Conservation (phyloP, 2,329 filamentous ascomycete species). For the Fusarium ramigenum region DNA sequence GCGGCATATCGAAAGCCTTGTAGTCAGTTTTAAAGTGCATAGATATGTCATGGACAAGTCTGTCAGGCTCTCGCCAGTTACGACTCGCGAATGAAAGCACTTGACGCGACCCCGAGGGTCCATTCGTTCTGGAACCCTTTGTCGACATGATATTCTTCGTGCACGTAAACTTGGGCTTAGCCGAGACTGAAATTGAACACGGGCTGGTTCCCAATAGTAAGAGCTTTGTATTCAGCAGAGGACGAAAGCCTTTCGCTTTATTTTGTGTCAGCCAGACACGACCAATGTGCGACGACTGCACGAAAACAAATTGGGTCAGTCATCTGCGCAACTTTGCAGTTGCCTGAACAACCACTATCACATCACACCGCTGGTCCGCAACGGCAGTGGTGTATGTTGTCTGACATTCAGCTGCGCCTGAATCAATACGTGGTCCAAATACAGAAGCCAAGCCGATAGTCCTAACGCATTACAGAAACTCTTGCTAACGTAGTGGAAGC, state of each 20-base stretch:
- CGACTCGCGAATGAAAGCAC: background rate
- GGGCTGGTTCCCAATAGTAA: rapidly evolving
- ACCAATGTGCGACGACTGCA: background rate
- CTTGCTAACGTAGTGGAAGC: background rate
- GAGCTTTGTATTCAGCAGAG: background rate
- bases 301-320: background rate
- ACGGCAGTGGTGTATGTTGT: background rate
- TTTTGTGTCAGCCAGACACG: too few species aligned
- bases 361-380: background rate
- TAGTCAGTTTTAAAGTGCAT: rapidly evolving
- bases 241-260: too few species aligned
- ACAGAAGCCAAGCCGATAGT: background rate
- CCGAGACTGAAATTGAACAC: rapidly evolving
- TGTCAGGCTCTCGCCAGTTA: rapidly evolving
- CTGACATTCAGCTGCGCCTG: background rate
- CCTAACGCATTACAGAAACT: background rate
- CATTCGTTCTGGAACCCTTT: background rate
- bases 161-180: rapidly evolving
- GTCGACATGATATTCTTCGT: background rate
- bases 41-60: too few species aligned
- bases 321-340: rapidly evolving
- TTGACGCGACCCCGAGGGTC: rapidly evolving
- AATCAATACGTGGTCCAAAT: background rate
- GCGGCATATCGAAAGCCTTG: rapidly evolving
- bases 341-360: background rate